These are phyloP conservation scores for Erodium chrysanthum DNA, from an alignment of 441 rosid genomes.

Conservation along the genomic window DNA sequence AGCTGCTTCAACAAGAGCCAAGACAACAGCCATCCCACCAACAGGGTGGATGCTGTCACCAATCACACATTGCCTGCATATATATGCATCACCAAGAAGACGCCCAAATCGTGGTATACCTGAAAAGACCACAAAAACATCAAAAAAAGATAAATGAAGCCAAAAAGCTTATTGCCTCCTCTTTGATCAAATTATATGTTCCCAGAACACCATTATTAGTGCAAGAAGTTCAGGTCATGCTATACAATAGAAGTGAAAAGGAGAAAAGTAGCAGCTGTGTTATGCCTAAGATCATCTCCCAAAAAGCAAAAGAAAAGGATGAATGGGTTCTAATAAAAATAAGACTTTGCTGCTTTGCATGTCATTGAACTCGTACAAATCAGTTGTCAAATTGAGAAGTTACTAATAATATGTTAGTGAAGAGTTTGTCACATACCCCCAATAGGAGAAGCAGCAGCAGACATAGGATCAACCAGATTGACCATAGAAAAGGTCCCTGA, in stretches of 20 bases:
- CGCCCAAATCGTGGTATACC: constrained; percentile 99
- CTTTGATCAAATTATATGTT: background rate
- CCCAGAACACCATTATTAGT: background rate
- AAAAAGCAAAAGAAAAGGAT: background rate
- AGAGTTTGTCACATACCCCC: constrained; percentile 51
- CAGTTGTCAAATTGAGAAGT: background rate
- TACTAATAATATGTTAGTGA: background rate
- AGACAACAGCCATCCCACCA: constrained; percentile 86
- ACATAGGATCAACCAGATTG: constrained; percentile 97
- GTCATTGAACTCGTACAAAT: constrained; percentile 1
- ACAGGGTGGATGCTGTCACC: constrained; percentile 89
- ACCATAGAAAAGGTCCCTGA: constrained; percentile 80
- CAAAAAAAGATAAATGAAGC: background rate
- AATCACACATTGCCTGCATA: constrained; percentile 83
- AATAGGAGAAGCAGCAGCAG: constrained; percentile 99
- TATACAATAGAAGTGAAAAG: background rate
- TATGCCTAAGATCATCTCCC: background rate
- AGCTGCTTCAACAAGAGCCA: constrained; percentile 95
- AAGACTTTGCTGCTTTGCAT: background rate
- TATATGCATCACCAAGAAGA: constrained; percentile 68
- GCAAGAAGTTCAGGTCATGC: background rate
- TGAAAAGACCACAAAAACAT: constrained; percentile 22
- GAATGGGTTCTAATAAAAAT: background rate
- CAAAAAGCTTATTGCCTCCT: constrained; percentile 1
- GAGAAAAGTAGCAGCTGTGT: background rate